phyloP scores from a whole-genome alignment of 2,329 filamentous ascomycete species.

The Calonectria honghensis region DNA sequence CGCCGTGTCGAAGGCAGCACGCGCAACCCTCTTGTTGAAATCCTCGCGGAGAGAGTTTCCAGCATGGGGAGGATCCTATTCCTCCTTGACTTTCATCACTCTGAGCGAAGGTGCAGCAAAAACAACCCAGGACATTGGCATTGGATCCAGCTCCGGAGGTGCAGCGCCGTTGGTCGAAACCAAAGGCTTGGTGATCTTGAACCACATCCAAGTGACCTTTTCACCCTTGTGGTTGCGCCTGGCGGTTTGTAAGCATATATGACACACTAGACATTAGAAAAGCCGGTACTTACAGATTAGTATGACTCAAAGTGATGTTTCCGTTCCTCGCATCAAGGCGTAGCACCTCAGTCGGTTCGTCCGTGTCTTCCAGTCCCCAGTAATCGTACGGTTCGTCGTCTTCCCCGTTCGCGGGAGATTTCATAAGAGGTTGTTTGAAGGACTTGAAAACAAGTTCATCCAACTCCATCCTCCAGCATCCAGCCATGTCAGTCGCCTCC shows the following conservation, averaged over 20 bases:
- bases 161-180: background rate
- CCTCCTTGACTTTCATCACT: slow-evolving; percentile 30
- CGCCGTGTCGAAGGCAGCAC: background rate
- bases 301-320: slow-evolving; percentile 27
- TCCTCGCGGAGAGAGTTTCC: background rate
- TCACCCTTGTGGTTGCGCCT: slow-evolving; percentile 21
- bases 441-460: slow-evolving; percentile 49
- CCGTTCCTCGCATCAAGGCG: slow-evolving; percentile 24
- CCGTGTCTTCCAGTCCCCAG: background rate
- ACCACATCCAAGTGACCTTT: slow-evolving; percentile 36
- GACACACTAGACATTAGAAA: too few species aligned
- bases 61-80: slow-evolving; percentile 30
- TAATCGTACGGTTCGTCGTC: background rate
- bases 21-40: background rate
- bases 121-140: slow-evolving; percentile 28
- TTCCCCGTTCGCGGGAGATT: background rate
- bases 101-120: slow-evolving; percentile 29
- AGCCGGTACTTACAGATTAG: slow-evolving; percentile 20
- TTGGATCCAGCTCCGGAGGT: slow-evolving; percentile 27
- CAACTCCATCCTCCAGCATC: slow-evolving; percentile 51
- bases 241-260: background rate
- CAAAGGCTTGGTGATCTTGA: slow-evolving; percentile 32
- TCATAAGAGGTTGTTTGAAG: slow-evolving; percentile 1
- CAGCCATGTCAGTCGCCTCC: slow-evolving; percentile 44
- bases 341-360: background rate